Conservation (phyloP, 2,329 filamentous ascomycete genomes). For the Cercospora citrullina region DNA sequence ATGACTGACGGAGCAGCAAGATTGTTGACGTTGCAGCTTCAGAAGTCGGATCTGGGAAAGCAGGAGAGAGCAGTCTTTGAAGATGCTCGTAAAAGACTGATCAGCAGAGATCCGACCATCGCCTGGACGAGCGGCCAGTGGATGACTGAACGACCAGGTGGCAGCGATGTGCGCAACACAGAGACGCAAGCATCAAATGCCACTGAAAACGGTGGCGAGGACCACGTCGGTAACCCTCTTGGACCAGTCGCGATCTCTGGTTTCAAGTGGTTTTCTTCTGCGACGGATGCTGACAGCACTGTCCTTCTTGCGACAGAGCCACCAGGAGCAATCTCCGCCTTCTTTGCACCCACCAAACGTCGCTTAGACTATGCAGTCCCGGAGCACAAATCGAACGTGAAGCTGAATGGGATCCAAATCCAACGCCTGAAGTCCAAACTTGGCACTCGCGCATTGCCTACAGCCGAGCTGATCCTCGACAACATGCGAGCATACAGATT, state of each 20-base stretch:
- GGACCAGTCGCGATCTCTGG: conserved; percentile 58
- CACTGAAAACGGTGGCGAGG: neutral
- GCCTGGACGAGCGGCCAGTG: conserved; percentile 74
- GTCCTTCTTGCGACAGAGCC: conserved; percentile 57
- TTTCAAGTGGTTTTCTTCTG: conserved; percentile 72
- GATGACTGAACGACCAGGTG: conserved; percentile 72
- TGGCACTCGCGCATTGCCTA: conserved; percentile 68
- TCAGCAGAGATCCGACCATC: conserved; percentile 50
- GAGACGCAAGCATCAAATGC: conserved; percentile 43
- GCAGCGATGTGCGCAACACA: conserved; percentile 67
- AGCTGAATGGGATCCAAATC: conserved; percentile 65
- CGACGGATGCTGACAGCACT: conserved; percentile 65
- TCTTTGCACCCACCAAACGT: conserved; percentile 63
- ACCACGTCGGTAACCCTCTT: conserved; percentile 24
- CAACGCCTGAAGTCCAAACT: conserved; percentile 71
- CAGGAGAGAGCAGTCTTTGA: conserved; percentile 18
- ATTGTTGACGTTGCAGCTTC: conserved; percentile 1
- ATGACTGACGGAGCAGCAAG: conserved; percentile 27
- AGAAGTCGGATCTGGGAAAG: neutral
- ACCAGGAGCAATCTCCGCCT: conserved; percentile 55
- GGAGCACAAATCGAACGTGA: conserved; percentile 38
- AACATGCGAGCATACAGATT: conserved; percentile 55
- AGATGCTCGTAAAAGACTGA: conserved; percentile 51
- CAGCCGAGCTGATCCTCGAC: conserved; percentile 66
- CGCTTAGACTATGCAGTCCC: conserved; percentile 55